These are phyloP conservation scores for Cryptosporidium viatorum DNA, from an alignment of 169 alveolate genomes.

Conservation along the genomic window DNA sequence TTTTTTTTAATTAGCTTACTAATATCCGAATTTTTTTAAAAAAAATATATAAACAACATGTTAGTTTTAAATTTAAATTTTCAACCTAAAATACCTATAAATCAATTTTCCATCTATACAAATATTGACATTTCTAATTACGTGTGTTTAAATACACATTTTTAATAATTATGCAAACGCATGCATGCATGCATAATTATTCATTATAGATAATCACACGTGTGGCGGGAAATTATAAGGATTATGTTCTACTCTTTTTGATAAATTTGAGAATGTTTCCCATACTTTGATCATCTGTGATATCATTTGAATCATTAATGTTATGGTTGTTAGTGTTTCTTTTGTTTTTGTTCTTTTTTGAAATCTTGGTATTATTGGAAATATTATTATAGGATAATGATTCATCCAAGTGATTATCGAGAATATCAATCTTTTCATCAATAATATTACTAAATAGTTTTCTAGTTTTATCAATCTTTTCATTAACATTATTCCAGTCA, in stretches of 20 bases:
- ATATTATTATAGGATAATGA: background rate
- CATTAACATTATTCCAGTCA: constrained; percentile 27
- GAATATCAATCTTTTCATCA: constrained; percentile 17
- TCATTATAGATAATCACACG: background rate
- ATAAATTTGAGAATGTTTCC: constrained; percentile 13
- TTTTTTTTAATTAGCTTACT: background rate
- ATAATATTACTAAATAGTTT: constrained; percentile 40
- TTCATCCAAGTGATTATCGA: background rate
- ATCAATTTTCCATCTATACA: background rate
- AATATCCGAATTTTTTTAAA: background rate
- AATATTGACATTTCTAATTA: background rate
- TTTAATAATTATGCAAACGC: background rate
- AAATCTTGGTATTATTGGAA: background rate
- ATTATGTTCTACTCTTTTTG: constrained; percentile 18
- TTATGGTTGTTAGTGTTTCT: background rate
- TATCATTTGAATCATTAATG: background rate
- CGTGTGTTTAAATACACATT: background rate
- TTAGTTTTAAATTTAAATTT: background rate
- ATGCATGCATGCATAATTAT: background rate
- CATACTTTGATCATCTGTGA: constrained; percentile 24
- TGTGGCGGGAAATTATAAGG: background rate
- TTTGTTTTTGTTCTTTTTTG: constrained; percentile 22
- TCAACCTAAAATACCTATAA: background rate
- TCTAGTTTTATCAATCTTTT: constrained; percentile 39
- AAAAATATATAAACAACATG: background rate